phyloP scores from a whole-genome alignment of 257 asterid genomes.

The Primulina huaijiensis region DNA sequence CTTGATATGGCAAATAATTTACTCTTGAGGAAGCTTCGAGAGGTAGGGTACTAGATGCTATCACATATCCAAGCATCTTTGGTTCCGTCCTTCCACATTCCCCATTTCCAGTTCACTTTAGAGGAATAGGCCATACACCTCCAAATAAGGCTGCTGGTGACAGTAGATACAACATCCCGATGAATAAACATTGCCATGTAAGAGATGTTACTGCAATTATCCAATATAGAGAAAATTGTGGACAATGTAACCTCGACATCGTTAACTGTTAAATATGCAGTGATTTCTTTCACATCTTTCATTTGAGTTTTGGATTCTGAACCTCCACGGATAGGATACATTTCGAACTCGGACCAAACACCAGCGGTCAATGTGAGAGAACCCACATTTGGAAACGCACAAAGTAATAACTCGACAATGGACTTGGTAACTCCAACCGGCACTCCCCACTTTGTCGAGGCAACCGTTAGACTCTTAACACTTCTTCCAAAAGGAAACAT shows the following conservation, averaged over 20 bases:
- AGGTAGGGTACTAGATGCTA: conserved; percentile 27
- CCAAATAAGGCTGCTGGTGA: conserved; percentile 51
- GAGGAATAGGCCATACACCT: conserved; percentile 47
- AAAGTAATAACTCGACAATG: conserved; percentile 44
- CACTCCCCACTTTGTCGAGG: conserved; percentile 41
- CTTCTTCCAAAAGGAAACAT: conserved; percentile 47
- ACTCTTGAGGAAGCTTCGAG: conserved; percentile 4
- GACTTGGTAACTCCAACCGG: conserved; percentile 41
- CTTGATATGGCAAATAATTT: not conserved
- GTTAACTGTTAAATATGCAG: conserved; percentile 54
- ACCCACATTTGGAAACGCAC: conserved; percentile 48
- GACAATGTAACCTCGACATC: conserved; percentile 55
- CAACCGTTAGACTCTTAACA: conserved; percentile 44
- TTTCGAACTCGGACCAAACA: conserved; percentile 60
- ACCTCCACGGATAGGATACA: conserved; percentile 32
- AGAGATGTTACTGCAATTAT: conserved; percentile 43
- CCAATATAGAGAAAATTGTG: conserved; percentile 45
- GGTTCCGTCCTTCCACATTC: conserved; percentile 75
- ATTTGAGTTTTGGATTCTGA: conserved; percentile 33
- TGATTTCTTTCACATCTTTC: conserved; percentile 55
- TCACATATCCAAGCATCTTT: conserved; percentile 57
- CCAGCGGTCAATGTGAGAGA: conserved; percentile 57
- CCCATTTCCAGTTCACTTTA: conserved; percentile 78
- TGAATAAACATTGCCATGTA: conserved; percentile 50
- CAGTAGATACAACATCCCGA: conserved; percentile 56